phyloP scores from a whole-genome alignment of 768 basidiomycete species.

The Lyophyllum atratum region DNA sequence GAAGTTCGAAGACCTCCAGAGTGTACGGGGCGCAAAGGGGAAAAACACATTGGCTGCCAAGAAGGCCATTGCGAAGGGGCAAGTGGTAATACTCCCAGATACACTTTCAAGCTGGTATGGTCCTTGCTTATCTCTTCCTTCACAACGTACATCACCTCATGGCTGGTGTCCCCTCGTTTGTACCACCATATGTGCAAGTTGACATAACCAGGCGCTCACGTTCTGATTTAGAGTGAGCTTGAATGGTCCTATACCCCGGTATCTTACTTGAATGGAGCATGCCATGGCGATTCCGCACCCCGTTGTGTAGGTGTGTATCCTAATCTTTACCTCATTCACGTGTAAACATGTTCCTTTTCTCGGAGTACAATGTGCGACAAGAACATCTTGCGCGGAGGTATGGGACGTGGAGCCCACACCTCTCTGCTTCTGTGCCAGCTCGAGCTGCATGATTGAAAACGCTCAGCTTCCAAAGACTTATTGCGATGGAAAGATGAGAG shows the following conservation, averaged over 20 bases:
- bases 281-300: background rate
- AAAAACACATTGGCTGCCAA: slow-evolving; percentile 69
- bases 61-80: slow-evolving; percentile 57
- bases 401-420: too few relatives aligned
- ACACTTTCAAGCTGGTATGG: background rate
- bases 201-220: background rate
- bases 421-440: too few relatives aligned
- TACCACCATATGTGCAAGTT: background rate
- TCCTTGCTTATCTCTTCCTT: background rate
- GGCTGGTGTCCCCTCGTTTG: background rate
- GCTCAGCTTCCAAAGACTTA: too few relatives aligned
- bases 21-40: slow-evolving; percentile 66
- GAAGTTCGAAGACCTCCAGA: slow-evolving; percentile 83
- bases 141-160: background rate
- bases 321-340: background rate
- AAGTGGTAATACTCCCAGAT: slow-evolving; percentile 58
- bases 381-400: background rate
- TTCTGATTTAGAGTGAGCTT: background rate
- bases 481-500: too few relatives aligned
- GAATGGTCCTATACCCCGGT: background rate
- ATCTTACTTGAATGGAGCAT: background rate
- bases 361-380: background rate
- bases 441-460: too few relatives aligned
- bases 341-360: background rate
- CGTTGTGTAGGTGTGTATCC: background rate